A percentile compares a stretch with the other conserved stretches of the same genome.
Conservation (phyloP, 306 rosid genomes). For the Lagenaria siceraria region DNA sequence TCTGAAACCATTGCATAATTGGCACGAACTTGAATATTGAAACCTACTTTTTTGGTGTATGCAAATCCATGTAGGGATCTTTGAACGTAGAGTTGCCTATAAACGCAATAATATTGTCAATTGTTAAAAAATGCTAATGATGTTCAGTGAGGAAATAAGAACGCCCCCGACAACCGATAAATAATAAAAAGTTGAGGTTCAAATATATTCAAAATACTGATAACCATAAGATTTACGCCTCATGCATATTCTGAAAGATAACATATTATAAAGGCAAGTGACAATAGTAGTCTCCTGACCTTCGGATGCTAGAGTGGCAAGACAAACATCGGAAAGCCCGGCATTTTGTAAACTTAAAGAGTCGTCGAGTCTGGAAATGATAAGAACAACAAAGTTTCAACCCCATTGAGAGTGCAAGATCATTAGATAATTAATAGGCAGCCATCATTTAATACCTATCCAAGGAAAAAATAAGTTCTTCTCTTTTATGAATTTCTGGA, state of each 20-base stretch:
- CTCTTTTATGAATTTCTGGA: not conserved
- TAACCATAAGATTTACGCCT: not conserved
- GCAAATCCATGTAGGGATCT: slow-evolving; percentile 19
- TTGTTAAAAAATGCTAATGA: not conserved
- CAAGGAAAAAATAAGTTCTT: not conserved
- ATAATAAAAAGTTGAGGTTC: not conserved
- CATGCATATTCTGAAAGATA: not conserved
- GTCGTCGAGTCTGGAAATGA: slow-evolving; percentile 47
- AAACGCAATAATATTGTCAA: not conserved
- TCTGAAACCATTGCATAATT: not conserved
- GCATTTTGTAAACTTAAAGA: slow-evolving; percentile 56
- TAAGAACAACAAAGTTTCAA: not conserved
- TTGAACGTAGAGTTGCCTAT: slow-evolving; percentile 20
- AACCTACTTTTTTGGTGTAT: slow-evolving; percentile 36
- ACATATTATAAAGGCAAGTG: not conserved
- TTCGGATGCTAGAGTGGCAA: slow-evolving; percentile 69
- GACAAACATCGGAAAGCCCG: slow-evolving; percentile 74
- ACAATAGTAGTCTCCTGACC: slow-evolving; percentile 21
- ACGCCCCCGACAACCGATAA: not conserved
- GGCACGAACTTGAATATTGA: slow-evolving; percentile 4
- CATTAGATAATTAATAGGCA: not conserved
- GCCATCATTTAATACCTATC: not conserved
- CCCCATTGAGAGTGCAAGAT: not conserved
- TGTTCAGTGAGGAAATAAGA: not conserved
- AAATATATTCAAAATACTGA: not conserved